Conservation (phyloP, 1,284 basidiomycete species). For the Microbotryum intermedium region DNA sequence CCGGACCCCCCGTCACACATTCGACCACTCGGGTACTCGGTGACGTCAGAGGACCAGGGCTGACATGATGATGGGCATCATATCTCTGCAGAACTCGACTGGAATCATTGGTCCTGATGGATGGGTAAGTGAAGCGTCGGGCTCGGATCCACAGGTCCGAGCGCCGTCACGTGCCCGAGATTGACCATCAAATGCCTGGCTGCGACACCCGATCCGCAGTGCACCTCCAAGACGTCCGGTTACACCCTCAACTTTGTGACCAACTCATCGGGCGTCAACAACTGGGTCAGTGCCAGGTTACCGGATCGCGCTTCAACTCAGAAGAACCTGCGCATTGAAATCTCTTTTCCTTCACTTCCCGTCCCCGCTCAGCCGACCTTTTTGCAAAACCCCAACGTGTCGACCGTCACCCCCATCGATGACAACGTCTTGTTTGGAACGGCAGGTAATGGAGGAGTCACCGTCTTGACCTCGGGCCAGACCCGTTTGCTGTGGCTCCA, state of each 20-base stretch:
- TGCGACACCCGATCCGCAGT: conserved; percentile 1
- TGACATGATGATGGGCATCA: too few relatives aligned
- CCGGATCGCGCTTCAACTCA: too few relatives aligned
- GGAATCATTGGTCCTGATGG: conserved; percentile 9
- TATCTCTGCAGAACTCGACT: conserved; percentile 15
- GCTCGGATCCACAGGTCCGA: not conserved
- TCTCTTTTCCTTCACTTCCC: too few relatives aligned
- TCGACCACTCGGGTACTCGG: too few relatives aligned
- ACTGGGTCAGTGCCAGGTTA: conserved; percentile 24
- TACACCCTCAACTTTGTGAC: conserved; percentile 22
- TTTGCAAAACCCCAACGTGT: too few relatives aligned
- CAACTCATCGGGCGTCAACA: conserved; percentile 23
- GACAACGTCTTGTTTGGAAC: not conserved
- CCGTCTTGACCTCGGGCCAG: conserved; percentile 7
- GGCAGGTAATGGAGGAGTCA: not conserved
- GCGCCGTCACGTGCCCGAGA: not conserved
- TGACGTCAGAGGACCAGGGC: too few relatives aligned
- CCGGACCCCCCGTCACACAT: too few relatives aligned
- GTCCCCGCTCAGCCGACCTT: too few relatives aligned
- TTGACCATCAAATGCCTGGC: not conserved
- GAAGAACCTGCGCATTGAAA: not conserved
- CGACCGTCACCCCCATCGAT: not conserved
- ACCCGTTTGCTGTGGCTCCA: conserved; percentile 23
- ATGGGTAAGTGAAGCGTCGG: conserved; percentile 9
- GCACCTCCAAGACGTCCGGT: conserved; percentile 9